Percentiles rank a stretch among this genome's conserved stretches.
Evolutionary conservation across 495 filamentous ascomycete genomes (phyloP).

Genomic region (Neurospora sp.): DNA sequence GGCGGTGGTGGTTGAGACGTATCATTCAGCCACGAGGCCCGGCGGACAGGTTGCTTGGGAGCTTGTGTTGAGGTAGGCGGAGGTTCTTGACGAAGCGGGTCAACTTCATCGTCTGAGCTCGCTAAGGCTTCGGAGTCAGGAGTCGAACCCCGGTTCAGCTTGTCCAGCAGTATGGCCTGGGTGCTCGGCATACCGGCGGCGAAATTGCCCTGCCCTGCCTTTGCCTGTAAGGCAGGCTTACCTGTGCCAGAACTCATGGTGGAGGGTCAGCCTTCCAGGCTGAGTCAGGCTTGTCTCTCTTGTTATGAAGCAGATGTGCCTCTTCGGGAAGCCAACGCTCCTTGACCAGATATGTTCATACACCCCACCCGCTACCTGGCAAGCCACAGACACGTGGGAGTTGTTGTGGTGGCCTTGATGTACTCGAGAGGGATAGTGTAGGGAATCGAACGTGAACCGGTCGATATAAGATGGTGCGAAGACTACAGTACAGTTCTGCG

Average conservation of each 20-base stretch:
- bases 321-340: not conserved
- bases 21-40: conserved; percentile 53
- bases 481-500: not conserved
- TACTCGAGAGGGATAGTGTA: not conserved
- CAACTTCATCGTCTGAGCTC: conserved; percentile 85
- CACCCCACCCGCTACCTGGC: not conserved
- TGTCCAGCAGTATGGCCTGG: conserved; percentile 58
- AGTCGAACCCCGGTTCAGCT: conserved; percentile 69
- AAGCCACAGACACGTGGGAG: not conserved
- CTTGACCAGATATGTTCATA: not conserved
- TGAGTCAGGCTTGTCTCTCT: not conserved
- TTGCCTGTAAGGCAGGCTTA: conserved; percentile 32
- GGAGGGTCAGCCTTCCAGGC: not conserved
- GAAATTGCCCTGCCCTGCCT: conserved; percentile 29
- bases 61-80: conserved; percentile 33
- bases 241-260: conserved; percentile 37
- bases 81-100: conserved; percentile 40
- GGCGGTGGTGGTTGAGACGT: conserved; percentile 37
- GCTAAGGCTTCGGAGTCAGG: conserved; percentile 88
- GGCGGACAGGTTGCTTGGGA: conserved; percentile 39
- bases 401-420: not conserved
- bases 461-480: not conserved
- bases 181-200: conserved; percentile 35
- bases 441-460: not conserved
- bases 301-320: not conserved